Evolutionary conservation across 164 flowering plant genomes (phyloP).

Genomic region (Amborella trichopoda): DNA sequence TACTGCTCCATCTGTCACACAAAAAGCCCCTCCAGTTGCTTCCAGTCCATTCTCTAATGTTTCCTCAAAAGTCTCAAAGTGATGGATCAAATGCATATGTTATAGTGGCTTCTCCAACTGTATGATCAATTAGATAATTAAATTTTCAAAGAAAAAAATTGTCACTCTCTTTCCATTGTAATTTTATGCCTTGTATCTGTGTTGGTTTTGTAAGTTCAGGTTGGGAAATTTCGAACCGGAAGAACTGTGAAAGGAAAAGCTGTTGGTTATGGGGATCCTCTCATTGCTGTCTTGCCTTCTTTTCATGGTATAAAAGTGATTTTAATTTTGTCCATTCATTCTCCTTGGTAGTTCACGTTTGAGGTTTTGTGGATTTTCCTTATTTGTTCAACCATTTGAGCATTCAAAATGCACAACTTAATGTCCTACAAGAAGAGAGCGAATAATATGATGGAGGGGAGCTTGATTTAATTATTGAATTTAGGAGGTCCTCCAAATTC

Average conservation of each 20-base stretch:
- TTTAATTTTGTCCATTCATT: too few relatives aligned
- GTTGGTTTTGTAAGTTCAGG: conserved; percentile 24
- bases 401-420: too few relatives aligned
- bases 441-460: too few relatives aligned
- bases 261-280: conserved; percentile 88
- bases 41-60: conserved; percentile 42
- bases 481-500: too few relatives aligned
- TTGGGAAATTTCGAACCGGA: conserved; percentile 70
- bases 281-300: conserved; percentile 81
- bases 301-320: conserved; percentile 71
- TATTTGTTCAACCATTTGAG: too few relatives aligned
- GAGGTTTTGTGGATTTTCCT: too few relatives aligned
- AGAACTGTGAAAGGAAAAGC: conserved; percentile 78
- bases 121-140: conserved; percentile 18
- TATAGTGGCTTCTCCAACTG: conserved; percentile 67
- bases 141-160: not conserved
- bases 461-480: too few relatives aligned
- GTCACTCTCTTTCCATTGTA: not conserved
- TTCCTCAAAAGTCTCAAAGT: conserved; percentile 39
- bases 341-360: too few relatives aligned
- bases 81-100: conserved; percentile 63
- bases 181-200: not conserved
- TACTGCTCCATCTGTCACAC: conserved; percentile 25
- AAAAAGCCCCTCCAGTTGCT: conserved; percentile 35
- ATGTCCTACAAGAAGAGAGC: too few relatives aligned